Evolutionary conservation across 768 basidiomycete genomes (phyloP), one percentile per base, ranked within the genome.

Genomic region (Xerocomus potaroensis): DNA sequence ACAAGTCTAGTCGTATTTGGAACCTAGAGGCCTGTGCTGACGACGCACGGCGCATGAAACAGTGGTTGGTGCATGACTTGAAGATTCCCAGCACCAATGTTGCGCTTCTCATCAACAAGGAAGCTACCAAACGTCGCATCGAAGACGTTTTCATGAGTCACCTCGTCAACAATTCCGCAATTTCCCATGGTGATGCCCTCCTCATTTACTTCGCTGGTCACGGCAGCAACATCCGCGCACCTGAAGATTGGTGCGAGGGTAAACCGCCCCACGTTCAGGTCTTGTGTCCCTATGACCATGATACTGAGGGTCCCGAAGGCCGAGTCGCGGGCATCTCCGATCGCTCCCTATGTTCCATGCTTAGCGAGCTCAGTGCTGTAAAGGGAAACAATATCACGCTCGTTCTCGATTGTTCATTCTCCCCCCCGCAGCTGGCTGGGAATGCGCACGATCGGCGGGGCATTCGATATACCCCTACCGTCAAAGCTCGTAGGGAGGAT

Each of bases 141-240:
- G 82, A 84, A 58, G 73, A 78, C 55, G 63, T 62, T 0, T 82
- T 87, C 55, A 75, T 77, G 71, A 67, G 68, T 4, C 84, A 86
- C 54, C 71, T 87, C 30, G 69, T 80, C 51, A 78, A 80, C 60
- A 86, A 87, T 56, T 67, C 75, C 8, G 65, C 64, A 23, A 82
- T 87, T 42, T 73, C 77, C 39, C 66, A 62, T 21, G 84, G 79
- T 19, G 84, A 86, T 48, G 79, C 84, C 26, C 73, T 87, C 32
- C 53, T 87, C 51, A 61, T 87, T 41, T 87, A 83, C 56, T 87
- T 84, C 57, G 81, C 85, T 30, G 85, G 84, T n/a, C 83, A 86
- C 59, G 84, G 84, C 21, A 81, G 80, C 58, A 71, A 63, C 44
- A 58, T 81, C 34, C 61, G 68, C 12, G 75, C 80, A n/a, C 83